Evolutionary conservation across 306 rosid species (phyloP).

Genomic region (Dryas alaskensis): DNA sequence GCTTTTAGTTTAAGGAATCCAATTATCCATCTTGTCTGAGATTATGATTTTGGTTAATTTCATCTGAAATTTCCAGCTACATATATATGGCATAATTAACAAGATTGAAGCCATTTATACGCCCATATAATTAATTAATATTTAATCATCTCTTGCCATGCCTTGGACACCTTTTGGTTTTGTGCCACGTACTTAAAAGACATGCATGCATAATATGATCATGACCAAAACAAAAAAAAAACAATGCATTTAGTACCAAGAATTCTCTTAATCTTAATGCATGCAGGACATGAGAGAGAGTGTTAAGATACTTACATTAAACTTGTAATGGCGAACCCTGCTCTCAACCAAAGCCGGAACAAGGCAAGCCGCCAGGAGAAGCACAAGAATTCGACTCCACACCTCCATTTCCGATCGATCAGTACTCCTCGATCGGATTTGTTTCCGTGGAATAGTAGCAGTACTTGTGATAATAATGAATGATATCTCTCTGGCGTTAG

Average conservation of each 20-base stretch:
- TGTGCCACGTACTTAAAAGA: too few relatives aligned
- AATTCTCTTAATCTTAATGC: too few relatives aligned
- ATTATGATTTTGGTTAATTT: neutral
- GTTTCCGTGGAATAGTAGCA: neutral
- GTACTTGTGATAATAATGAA: too few relatives aligned
- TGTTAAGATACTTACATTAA: slow-evolving; percentile 53
- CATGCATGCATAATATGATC: neutral
- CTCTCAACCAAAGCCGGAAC: slow-evolving; percentile 70
- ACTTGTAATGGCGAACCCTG: slow-evolving; percentile 68
- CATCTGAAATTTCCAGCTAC: neutral
- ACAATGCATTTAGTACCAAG: neutral
- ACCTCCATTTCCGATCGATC: slow-evolving; percentile 40
- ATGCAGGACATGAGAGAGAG: too few relatives aligned
- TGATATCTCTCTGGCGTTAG: neutral
- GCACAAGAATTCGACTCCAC: slow-evolving; percentile 37
- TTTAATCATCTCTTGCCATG: too few relatives aligned
- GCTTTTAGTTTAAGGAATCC: neutral
- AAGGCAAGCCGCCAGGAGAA: slow-evolving; percentile 52
- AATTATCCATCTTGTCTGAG: neutral
- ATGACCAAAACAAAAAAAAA: neutral
- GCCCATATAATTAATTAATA: too few relatives aligned
- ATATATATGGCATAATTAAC: too few relatives aligned
- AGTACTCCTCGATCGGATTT: neutral
- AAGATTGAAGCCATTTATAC: too few relatives aligned
- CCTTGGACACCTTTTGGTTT: too few relatives aligned